Evolutionary conservation across 78 protist species (phyloP), one percentile per base, ranked within the genome.

Genomic region (Dictyostelium capitatum): DNA sequence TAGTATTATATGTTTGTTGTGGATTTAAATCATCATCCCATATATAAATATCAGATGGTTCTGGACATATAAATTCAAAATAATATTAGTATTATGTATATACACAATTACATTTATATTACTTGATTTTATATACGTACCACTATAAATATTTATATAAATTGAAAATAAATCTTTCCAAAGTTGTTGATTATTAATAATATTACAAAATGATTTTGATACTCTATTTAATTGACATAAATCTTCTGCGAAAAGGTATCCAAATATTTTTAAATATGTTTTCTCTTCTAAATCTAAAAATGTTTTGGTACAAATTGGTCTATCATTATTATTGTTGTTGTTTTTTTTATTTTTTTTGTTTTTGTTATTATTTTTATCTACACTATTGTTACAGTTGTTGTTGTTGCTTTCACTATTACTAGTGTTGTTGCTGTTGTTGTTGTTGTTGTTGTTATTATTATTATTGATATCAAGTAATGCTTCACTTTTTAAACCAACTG

Each of bases 1-100:
- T 23, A 32, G 56, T 83, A 32, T n/a, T 54, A 6, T 6, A 20
- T 6, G 15, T 46, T 23, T 25, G 20, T 25, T 11, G 10, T 8
- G 50, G 28, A 3, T 51, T 8, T 73, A 87, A 9, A 15, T 84
- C 91, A 9, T 84, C 91, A 5, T 84, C 91, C 91, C 91, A 84
- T 5, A 84, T 43, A 74, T 74, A 72, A 32, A 84, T 79, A 47
- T 84, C 91, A 54, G 8, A 37, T 43, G 67, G 53, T 47, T 70
- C 90, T 54, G 43, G 1, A n/a, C n/a, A n/a, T 28, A 48, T n/a
- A 51, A 25, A 32, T 15, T 4, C 19, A 53, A 20, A 23, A 14
- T 30, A 46, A 20, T 28, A 19, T 48, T n/a, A 30, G 7, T 30
- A 65, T n/a, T 65, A 32, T 37, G 0, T 15, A 37, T 28, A 9